Evolutionary conservation across 805 yeast genomes (phyloP), one percentile per base, ranked within the genome.

Genomic region (Barnettozyma botsteinii): DNA sequence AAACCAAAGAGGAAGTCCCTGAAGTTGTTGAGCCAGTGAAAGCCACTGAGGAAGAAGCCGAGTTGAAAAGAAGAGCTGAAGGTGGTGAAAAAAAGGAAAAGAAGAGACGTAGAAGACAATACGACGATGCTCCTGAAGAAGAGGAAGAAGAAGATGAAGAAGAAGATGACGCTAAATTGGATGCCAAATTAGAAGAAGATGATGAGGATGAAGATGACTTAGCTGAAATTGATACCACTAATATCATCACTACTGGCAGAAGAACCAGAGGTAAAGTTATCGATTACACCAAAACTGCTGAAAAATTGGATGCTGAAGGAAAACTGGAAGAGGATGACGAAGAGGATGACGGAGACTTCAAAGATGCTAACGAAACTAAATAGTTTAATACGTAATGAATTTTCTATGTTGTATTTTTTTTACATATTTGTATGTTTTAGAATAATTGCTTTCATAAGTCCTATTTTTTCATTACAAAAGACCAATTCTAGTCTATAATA

Each of bases 211-310:
- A 78, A 19, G 93, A 85, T 52, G 91, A 83, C 52, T 67, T 86
- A 48, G 71, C 73, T 26, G 95, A 83, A 62, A 85, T 88, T 50
- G 95, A 85, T 56, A 70, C 82, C 29, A 67, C 87, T 29, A 89
- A 88, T 63, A 87, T 88, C 58, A 87, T 87, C 49, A 72, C 82
- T n/a, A 65, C 77, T 14, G 93, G 94, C 12, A 73, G 95, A 64
- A 84, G 96, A 69, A 88, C 96, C 7, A 76, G 97, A 51, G 95
- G 96, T 13, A 83, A 80, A 56, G 83, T 81, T 15, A 82, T 89
- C 51, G 96, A 88, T 63, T 88, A 83, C 61, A 70, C 77, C 42
- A 81, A 85, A 63, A 87, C 94, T 13, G 85, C 87, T 17, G 83
- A 77, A 50, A 75, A 84, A 56, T 62, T 85, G 52, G 78, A 74